A percentile compares a stretch with the other conserved stretches of the same genome.
phyloP scores from a whole-genome alignment of 768 basidiomycete species.

The Tylopilus balloui region DNA sequence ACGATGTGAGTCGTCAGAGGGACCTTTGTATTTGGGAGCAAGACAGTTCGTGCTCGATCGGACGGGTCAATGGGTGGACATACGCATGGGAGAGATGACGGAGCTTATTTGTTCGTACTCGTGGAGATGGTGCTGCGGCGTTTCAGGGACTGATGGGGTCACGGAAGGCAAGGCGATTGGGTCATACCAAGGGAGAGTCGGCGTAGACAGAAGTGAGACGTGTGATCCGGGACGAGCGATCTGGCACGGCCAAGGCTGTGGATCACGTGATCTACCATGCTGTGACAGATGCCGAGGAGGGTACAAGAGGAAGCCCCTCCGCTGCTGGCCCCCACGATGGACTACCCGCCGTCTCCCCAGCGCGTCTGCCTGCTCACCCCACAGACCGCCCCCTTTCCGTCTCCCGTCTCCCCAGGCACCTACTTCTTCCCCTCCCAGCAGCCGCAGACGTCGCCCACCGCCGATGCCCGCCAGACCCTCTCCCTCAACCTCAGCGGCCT shows the following conservation, averaged over 20 bases:
- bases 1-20: background rate
- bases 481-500: conserved; percentile 67
- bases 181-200: too few species aligned
- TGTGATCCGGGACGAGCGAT: too few species aligned
- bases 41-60: conserved; percentile 6
- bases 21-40: background rate
- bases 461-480: conserved; percentile 33
- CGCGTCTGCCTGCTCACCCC: conserved; percentile 19
- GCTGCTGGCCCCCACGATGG: conserved; percentile 21
- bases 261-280: too few species aligned
- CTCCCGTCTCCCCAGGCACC: conserved; percentile 23
- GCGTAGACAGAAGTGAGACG: too few species aligned
- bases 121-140: conserved; percentile 26
- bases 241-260: too few species aligned
- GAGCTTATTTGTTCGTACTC: conserved; percentile 14
- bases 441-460: conserved; percentile 13
- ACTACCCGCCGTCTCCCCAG: conserved; percentile 30
- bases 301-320: too few species aligned
- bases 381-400: conserved; percentile 19
- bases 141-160: conserved; percentile 18
- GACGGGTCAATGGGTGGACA: conserved; percentile 12
- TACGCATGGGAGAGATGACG: conserved; percentile 12
- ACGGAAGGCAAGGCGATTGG: too few species aligned
- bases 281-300: too few species aligned
- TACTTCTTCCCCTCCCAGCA: conserved; percentile 22